Base-by-base conservation (phyloP, 768 basidiomycete species). In the Leccinum olivaceopallidum region DNA sequence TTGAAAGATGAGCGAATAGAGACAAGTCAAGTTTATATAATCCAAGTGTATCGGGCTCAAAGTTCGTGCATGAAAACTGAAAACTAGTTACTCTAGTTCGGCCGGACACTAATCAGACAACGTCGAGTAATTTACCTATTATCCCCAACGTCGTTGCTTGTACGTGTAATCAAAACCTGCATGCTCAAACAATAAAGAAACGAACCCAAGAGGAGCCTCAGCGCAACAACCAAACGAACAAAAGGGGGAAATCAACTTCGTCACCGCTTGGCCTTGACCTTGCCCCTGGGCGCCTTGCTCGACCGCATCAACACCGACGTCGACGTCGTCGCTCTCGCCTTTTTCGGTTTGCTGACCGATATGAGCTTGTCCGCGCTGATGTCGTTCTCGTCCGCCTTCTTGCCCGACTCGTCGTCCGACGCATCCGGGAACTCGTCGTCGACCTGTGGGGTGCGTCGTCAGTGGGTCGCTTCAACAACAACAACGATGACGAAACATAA, bases 351-450 rank as follows among this genome's bases (percentile, higher is more conserved):
- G 22, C 82, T 73, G 51, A 79, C 77, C 68, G 85, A 85, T 65
- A 88, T 85, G 24, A 88, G 76, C 58, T 83, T 84, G 67, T 89
- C 85, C 55, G 80, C 79, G 24, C 73, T 75, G 28, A 86, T 71
- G 58, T 85, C 80, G 12, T 79, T 78, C 8, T 67, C 67, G 55
- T 66, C 37, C 1, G 32, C 54, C 28, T 68, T 65, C 56, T 67
- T 65, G 67, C 75, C 77, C 8, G 39, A 39, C 65, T 81, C 84
- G 30, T 83, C 82, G 28, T 85, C 84, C 20, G 84, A 81, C 0
- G 59, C 74, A 1, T 81, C 87, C 1, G 55, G 68, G 28, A 75
- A 71, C 20, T 78, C 77, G 53, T 82, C 83, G 26, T 83, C 82
- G 65, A 78, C 69, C 83, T 80, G 57, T 6, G 24, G n/a, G 7